Conservation (phyloP, 1,284 basidiomycete genomes). For the Vanrija sp. region DNA sequence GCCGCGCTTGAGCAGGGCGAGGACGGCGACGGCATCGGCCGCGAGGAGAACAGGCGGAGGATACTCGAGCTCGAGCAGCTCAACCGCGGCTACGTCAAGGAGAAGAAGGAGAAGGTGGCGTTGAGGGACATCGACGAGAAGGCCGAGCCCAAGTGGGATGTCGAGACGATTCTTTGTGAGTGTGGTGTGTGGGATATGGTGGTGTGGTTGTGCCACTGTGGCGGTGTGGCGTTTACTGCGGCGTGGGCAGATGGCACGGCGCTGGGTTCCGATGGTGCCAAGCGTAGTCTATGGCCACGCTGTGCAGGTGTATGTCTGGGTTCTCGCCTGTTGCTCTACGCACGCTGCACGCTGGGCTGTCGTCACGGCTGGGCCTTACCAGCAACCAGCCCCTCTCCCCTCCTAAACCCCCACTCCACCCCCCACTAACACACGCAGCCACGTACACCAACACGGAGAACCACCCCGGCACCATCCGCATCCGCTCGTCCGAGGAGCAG, state of each 20-base stretch:
- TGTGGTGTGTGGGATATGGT: constrained; percentile 15
- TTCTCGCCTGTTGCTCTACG: too few species aligned
- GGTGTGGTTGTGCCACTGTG: not conserved
- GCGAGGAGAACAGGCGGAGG: constrained; percentile 60
- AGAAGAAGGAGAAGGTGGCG: constrained; percentile 38
- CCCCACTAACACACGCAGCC: constrained; percentile 52
- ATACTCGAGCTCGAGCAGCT: constrained; percentile 58
- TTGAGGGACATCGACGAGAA: constrained; percentile 35
- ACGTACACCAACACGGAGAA: constrained; percentile 94
- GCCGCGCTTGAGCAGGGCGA: constrained; percentile 67
- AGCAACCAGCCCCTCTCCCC: too few species aligned
- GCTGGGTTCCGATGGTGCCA: too few species aligned
- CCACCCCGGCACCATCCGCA: constrained; percentile 78
- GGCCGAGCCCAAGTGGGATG: constrained; percentile 83
- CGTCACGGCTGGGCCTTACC: too few species aligned
- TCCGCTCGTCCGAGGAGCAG: constrained; percentile 54
- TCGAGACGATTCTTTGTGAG: constrained; percentile 86
- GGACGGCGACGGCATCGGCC: constrained; percentile 38
- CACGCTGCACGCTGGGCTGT: too few species aligned
- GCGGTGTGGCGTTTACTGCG: too few species aligned
- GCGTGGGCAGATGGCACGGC: not conserved
- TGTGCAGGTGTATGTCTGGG: too few species aligned
- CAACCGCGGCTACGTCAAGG: constrained; percentile 48
- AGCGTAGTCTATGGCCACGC: too few species aligned
- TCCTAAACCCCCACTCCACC: too few species aligned